These are phyloP conservation scores for Lactifluus hygrophoroides DNA, from an alignment of 768 basidiomycete genomes.

Conservation along the genomic window DNA sequence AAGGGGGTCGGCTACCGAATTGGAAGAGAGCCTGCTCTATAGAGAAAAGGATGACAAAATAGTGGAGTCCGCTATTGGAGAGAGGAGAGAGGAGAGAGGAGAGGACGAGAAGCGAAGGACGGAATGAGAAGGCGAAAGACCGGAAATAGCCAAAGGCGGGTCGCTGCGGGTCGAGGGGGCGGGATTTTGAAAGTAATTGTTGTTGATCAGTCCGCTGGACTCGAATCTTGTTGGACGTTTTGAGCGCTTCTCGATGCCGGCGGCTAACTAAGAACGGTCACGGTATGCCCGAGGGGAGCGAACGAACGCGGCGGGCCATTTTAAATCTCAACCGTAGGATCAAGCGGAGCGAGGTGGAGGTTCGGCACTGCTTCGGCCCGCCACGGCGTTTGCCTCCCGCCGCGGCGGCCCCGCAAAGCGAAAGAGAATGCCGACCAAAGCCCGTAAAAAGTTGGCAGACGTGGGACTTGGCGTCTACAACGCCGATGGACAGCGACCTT, in stretches of 20 bases:
- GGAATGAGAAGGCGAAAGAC: background rate
- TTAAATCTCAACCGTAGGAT: constrained; percentile 8
- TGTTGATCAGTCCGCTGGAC: constrained; percentile 18
- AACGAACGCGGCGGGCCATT: constrained; percentile 1
- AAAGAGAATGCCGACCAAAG: background rate
- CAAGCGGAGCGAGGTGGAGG: constrained; percentile 4
- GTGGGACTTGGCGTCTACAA: background rate
- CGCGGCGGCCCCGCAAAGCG: constrained; percentile 4
- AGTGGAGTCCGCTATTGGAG: constrained; percentile 10
- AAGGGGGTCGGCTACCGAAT: background rate
- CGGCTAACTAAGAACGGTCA: constrained; percentile 11
- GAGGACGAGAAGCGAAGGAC: background rate
- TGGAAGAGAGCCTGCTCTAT: constrained; percentile 13
- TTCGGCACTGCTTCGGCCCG: constrained; percentile 5
- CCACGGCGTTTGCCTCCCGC: constrained; percentile 11
- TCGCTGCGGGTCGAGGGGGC: background rate
- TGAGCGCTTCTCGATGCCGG: constrained; percentile 15
- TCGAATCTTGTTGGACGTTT: constrained; percentile 18
- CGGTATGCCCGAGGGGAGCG: background rate
- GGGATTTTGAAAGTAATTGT: constrained; percentile 13
- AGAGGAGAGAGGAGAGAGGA: constrained; percentile 3
- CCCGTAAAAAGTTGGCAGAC: background rate
- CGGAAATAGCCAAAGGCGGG: constrained; percentile 4
- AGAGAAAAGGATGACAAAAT: constrained; percentile 1
- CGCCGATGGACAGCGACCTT: background rate